Conservation (phyloP, 495 filamentous ascomycete genomes). For the Extremus antarcticus region DNA sequence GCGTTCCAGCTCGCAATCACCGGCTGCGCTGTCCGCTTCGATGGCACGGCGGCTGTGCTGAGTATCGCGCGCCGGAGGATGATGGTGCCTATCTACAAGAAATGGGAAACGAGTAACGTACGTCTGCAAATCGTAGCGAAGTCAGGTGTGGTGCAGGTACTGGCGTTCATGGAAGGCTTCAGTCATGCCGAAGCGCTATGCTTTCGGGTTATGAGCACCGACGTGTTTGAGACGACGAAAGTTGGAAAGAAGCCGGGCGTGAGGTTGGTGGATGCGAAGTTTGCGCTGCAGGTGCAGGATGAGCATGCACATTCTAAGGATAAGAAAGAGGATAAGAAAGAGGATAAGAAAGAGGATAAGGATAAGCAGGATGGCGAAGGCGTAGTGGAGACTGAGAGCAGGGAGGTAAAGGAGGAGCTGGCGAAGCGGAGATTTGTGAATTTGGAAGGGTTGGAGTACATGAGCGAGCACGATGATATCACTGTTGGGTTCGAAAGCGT, state of each 20-base stretch:
- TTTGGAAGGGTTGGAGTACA: conserved; percentile 76
- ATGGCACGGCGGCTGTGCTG: conserved; percentile 55
- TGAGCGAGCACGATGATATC: conserved; percentile 84
- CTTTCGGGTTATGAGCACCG: conserved; percentile 69
- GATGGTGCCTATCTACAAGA: conserved; percentile 84
- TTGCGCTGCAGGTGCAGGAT: too few relatives aligned
- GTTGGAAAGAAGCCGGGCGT: conserved; percentile 47
- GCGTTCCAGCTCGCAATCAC: conserved; percentile 66
- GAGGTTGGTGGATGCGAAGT: conserved; percentile 78
- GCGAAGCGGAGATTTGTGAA: conserved; percentile 59
- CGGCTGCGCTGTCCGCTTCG: conserved; percentile 37
- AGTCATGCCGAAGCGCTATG: conserved; percentile 77
- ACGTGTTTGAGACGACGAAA: conserved; percentile 62
- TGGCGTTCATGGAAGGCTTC: conserved; percentile 78
- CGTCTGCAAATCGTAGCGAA: conserved; percentile 63
- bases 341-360: conserved; percentile 20
- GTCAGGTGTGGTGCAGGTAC: conserved; percentile 58
- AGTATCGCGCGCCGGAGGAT: conserved; percentile 56
- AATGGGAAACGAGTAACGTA: conserved; percentile 66
- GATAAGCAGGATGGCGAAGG: neutral
- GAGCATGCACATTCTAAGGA: neutral
- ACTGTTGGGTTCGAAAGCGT: conserved; percentile 69
- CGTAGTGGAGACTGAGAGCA: conserved; percentile 25
- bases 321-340: conserved; percentile 32
- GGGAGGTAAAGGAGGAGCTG: conserved; percentile 29